phyloP scores from a whole-genome alignment of 2,329 filamentous ascomycete species.

The Claviceps arundinis region DNA sequence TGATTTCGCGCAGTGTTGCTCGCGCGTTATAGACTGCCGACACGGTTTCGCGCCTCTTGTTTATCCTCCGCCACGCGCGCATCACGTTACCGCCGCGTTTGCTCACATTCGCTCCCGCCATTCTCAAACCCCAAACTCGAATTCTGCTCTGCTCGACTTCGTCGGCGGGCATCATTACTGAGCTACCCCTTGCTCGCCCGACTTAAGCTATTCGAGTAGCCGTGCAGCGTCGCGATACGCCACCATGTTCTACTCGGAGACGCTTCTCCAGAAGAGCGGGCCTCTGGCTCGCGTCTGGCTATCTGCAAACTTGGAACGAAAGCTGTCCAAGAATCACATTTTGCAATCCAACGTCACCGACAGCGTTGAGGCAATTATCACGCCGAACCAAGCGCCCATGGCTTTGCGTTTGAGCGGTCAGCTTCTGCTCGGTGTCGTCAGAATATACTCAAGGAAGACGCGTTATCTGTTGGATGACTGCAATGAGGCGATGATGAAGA shows the following conservation, averaged over 20 bases:
- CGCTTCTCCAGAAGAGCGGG: constrained; percentile 89
- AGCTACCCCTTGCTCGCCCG: constrained; percentile 9
- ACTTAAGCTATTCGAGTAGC: constrained; percentile 8
- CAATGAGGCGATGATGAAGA: constrained; percentile 93
- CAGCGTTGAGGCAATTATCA: constrained; percentile 91
- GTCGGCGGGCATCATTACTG: background rate
- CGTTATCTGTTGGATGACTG: constrained; percentile 94
- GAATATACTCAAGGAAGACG: constrained; percentile 95
- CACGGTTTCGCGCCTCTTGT: constrained; percentile 18
- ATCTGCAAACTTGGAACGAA: constrained; percentile 94
- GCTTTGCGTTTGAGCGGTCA: constrained; percentile 88
- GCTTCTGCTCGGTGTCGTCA: constrained; percentile 84
- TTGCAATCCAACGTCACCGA: constrained; percentile 88
- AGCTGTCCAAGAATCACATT: constrained; percentile 93
- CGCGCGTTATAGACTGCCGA: constrained; percentile 18
- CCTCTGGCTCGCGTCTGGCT: constrained; percentile 96
- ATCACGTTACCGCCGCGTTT: constrained; percentile 18
- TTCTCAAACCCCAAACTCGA: background rate
- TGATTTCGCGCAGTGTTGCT: constrained; percentile 16
- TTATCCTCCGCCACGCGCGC: constrained; percentile 18
- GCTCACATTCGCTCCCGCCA: constrained; percentile 13
- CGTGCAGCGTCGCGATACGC: constrained; percentile 17
- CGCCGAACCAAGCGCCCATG: constrained; percentile 84
- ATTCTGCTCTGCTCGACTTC: constrained; percentile 7
- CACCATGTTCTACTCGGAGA: constrained; percentile 95